Percentiles rank a stretch among this genome's conserved stretches.
Evolutionary conservation across 2,329 filamentous ascomycete genomes (phyloP).

Genomic region (Apiospora koreana): DNA sequence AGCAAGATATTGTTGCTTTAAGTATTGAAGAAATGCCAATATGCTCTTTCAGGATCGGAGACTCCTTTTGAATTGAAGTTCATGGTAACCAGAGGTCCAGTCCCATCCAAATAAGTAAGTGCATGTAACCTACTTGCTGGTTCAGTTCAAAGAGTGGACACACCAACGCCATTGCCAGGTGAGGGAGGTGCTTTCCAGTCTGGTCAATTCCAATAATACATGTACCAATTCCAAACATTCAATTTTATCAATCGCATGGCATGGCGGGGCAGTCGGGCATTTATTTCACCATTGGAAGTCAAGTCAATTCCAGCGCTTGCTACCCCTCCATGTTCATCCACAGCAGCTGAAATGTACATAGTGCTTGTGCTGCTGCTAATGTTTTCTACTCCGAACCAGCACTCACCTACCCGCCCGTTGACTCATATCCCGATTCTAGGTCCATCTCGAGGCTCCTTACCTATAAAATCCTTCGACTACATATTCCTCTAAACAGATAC

Average conservation of each 20-base stretch:
- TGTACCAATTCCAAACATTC: no score
- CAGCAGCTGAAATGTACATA: conserved; percentile 3
- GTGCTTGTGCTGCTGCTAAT: not conserved
- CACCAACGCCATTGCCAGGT: no score
- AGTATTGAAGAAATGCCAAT: not conserved
- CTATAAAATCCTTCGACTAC: not conserved
- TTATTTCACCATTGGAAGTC: not conserved
- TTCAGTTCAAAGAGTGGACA: no score
- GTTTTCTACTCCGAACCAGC: not conserved
- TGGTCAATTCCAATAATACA: no score
- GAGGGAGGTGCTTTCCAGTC: no score
- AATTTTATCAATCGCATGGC: no score
- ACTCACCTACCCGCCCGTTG: not conserved
- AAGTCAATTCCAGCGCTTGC: not conserved
- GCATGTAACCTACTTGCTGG: no score
- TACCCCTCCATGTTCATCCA: not conserved
- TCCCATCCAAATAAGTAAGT: not conserved
- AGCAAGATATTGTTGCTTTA: not conserved
- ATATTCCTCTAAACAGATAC: not conserved
- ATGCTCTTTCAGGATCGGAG: not conserved
- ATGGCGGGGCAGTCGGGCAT: conserved; percentile 6
- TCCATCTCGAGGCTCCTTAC: not conserved
- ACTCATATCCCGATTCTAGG: not conserved
- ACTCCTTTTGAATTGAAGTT: not conserved
- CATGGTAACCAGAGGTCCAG: no score